phyloP scores from a whole-genome alignment of 129 eudicot genomes.

The Centella asiatica region DNA sequence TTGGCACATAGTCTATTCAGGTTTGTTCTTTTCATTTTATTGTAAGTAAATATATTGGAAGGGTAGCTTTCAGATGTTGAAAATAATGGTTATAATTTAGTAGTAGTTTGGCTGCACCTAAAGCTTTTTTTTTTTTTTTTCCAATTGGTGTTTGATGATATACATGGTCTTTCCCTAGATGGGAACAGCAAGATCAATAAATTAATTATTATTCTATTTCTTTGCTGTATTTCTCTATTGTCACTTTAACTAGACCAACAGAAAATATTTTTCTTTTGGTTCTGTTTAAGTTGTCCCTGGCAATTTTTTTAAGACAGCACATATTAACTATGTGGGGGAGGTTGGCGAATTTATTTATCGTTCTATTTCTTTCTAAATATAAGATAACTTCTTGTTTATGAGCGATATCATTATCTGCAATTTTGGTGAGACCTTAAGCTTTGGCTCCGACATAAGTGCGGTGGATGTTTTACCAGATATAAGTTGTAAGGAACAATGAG shows the following conservation, averaged over 20 bases:
- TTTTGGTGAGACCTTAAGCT: too few species aligned
- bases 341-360: neutral
- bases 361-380: too few species aligned
- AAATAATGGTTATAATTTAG: neutral
- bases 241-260: slow-evolving; percentile 11
- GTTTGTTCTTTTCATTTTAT: slow-evolving; percentile 1
- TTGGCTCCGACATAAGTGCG: too few species aligned
- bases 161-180: neutral
- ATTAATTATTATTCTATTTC: neutral
- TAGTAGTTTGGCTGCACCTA: slow-evolving; percentile 6
- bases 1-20: slow-evolving; percentile 8
- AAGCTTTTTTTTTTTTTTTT: neutral
- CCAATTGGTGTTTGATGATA: neutral
- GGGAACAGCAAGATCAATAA: neutral
- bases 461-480: too few species aligned
- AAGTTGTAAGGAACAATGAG: too few species aligned
- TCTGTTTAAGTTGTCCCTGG: neutral
- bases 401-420: too few species aligned
- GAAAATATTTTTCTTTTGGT: neutral
- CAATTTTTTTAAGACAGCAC: neutral
- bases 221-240: neutral
- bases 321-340: neutral
- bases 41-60: neutral
- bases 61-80: slow-evolving; percentile 13
- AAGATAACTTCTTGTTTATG: too few species aligned